Conservation (phyloP, 2,329 filamentous ascomycete species). For the Arthrobotrys iridis region DNA sequence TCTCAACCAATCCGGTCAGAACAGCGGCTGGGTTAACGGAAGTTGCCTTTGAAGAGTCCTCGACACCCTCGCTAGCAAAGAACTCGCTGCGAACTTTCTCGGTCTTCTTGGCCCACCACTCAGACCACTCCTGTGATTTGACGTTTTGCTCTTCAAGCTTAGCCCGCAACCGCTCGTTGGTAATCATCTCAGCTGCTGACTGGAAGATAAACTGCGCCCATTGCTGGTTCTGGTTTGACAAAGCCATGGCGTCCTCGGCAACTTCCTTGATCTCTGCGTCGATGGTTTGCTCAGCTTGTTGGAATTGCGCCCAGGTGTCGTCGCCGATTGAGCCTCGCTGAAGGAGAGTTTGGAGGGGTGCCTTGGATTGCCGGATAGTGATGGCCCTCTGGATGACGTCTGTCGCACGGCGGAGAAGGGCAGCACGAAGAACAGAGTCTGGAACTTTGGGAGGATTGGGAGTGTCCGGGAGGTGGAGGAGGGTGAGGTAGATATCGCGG, state of each 20-base stretch:
- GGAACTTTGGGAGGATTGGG: slow-evolving; percentile 71
- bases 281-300: slow-evolving; percentile 75
- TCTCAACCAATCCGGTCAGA: slow-evolving; percentile 56
- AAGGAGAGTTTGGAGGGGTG: slow-evolving; percentile 81
- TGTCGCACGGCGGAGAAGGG: slow-evolving; percentile 84
- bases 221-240: slow-evolving; percentile 84
- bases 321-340: slow-evolving; percentile 94
- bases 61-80: slow-evolving; percentile 69
- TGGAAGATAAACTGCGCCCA: slow-evolving; percentile 98
- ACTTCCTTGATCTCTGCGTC: slow-evolving; percentile 94
- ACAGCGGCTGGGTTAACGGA: slow-evolving; percentile 57
- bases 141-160: slow-evolving; percentile 78
- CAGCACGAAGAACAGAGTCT: slow-evolving; percentile 85
- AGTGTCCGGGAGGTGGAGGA: slow-evolving; percentile 76
- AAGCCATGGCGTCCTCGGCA: slow-evolving; percentile 91
- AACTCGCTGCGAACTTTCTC: slow-evolving; percentile 83
- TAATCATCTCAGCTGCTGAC: slow-evolving; percentile 92
- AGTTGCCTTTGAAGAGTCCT: slow-evolving; percentile 61
- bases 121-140: slow-evolving; percentile 77
- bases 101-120: slow-evolving; percentile 87
- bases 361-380: slow-evolving; percentile 86
- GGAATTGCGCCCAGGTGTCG: slow-evolving; percentile 92
- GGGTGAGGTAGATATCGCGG: slow-evolving; percentile 92
- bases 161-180: slow-evolving; percentile 80
- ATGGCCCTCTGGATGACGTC: slow-evolving; percentile 95